Evolutionary conservation across 225 moss, liverwort and hornwort species (phyloP).

Genomic region (Rhytidiadelphus loreus): DNA sequence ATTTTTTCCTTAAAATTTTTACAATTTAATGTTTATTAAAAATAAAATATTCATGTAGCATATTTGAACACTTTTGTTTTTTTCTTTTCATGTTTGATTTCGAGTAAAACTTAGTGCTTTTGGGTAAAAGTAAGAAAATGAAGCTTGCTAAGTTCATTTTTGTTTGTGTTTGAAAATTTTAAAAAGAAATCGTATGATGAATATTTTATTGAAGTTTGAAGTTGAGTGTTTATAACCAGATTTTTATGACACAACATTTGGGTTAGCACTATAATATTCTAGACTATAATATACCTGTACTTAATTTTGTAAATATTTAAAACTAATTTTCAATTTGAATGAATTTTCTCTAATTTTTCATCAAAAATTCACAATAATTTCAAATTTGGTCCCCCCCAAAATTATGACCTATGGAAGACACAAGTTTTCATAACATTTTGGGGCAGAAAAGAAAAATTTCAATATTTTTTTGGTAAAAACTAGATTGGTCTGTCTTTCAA

Average conservation of each 20-base stretch:
- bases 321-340: neutral
- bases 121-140: fast-evolving
- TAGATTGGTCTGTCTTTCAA: no score
- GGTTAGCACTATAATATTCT: fast-evolving
- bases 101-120: neutral
- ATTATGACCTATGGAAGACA: neutral
- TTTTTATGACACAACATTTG: neutral
- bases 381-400: neutral
- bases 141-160: neutral
- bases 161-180: neutral
- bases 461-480: no score
- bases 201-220: neutral
- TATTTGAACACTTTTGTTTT: neutral
- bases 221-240: fast-evolving
- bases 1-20: neutral
- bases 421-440: no score
- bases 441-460: no score
- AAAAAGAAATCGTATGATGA: neutral
- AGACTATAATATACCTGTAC: neutral
- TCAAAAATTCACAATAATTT: neutral
- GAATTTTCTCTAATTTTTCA: neutral
- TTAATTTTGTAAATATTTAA: neutral
- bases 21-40: neutral
- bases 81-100: neutral
- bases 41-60: neutral